Evolutionary conservation across 768 basidiomycete genomes (phyloP), one percentile per base, ranked within the genome.

Genomic region (Termitomyces sp.): DNA sequence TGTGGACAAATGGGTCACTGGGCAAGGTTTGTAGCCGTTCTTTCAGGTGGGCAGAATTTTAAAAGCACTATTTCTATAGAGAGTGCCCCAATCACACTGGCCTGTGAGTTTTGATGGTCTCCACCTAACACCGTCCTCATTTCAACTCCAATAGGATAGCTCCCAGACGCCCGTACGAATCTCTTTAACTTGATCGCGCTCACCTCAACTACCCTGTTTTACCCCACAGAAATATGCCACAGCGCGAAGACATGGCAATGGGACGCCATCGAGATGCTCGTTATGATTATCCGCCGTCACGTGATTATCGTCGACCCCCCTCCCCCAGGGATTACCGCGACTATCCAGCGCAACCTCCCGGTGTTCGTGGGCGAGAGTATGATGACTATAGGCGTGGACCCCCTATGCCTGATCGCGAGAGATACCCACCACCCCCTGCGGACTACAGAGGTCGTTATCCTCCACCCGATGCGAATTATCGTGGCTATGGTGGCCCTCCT

Each of bases 1-100:
- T 94, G 92, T 52, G 91, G 88, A 22, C 82, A 88, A 63, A 76
- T 80, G 70, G 91, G 92, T 28, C 91, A 94, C 68, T 93, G 92
- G 90, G 92, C 91, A 24, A 86, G 90, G 90, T 89, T 60, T 45
- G 80, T 70, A 8, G 40, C 42, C 21, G 32, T 61, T 37, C 28
- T 26, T 43, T 22, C 10, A 24, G 3, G 7, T 24, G 2, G n/a
- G 24, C 11, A 10, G 4, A 19, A 26, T 41, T 21, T 45, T 28
- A 42, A 44, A 7, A 32, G n/a, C n/a, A 26, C 44, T 22, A 37
- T 37, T 14, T 41, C 51, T 26, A 7, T 59, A 92, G 90, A 65
- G 90, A 91, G 68, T 92, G 90, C 59, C 84, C 86, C 10, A 85
- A 81, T 60, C 67, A 78, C 63, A 66, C 71, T 42, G 72, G 72